Percentiles rank a stretch among this genome's conserved stretches.
Evolutionary conservation across 2,329 filamentous ascomycete species (phyloP).

Genomic region (Ophiocordyceps camponoti-floridani): DNA sequence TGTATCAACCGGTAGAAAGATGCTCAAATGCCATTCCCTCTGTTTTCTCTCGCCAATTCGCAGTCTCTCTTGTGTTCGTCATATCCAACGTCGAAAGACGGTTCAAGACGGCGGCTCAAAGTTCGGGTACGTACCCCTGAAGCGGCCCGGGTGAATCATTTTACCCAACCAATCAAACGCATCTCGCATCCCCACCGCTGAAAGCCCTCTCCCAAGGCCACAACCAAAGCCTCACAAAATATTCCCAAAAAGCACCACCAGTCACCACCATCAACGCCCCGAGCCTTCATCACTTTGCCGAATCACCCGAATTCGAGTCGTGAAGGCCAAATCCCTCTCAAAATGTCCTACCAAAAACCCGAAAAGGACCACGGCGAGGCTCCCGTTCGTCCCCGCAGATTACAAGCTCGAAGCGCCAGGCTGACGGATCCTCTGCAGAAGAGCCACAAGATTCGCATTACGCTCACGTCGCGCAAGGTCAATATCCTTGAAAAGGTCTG

Average conservation of each 20-base stretch:
- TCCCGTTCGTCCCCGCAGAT: constrained; percentile 41
- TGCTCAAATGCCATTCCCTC: too few species aligned
- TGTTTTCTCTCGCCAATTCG: too few species aligned
- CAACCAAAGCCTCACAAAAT: background rate
- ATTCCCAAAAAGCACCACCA: background rate
- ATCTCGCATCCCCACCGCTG: background rate
- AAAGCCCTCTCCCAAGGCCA: background rate
- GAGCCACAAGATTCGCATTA: constrained; percentile 98
- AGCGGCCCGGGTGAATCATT: background rate
- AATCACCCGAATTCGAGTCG: constrained; percentile 60
- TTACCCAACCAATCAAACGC: background rate
- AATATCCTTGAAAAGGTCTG: constrained; percentile 94
- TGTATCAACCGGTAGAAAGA: too few species aligned
- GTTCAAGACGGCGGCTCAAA: too few species aligned
- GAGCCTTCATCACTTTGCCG: constrained; percentile 65
- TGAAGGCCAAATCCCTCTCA: constrained; percentile 38
- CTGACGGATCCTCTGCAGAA: constrained; percentile 31
- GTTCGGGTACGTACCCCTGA: background rate
- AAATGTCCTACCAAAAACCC: constrained; percentile 87
- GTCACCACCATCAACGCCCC: background rate
- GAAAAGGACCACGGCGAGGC: constrained; percentile 89
- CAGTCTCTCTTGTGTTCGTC: background rate
- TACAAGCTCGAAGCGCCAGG: background rate
- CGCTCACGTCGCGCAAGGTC: constrained; percentile 89
- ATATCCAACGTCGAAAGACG: background rate